phyloP scores from a whole-genome alignment of 176 grass and related monocot genomes.

The Paspalum notatum region DNA sequence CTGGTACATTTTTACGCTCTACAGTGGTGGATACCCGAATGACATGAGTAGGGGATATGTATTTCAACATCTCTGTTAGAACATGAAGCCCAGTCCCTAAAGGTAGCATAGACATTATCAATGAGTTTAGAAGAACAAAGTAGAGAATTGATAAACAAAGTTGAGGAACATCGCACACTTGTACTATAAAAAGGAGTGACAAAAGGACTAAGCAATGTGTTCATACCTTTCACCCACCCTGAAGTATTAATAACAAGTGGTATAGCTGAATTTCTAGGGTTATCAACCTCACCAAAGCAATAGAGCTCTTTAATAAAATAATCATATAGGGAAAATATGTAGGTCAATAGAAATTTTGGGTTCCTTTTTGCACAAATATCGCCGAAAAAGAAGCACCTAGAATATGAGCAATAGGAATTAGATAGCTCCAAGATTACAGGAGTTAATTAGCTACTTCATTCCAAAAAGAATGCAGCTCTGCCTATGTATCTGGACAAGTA shows the following conservation, averaged over 20 bases:
- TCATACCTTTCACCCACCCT: constrained; percentile 84
- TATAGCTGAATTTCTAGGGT: constrained; percentile 43
- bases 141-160: neutral
- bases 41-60: constrained; percentile 64
- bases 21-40: constrained; percentile 49
- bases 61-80: constrained; percentile 59
- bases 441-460: neutral
- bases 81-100: constrained; percentile 70
- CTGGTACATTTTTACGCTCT: constrained; percentile 72
- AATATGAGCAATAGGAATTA: constrained; percentile 22
- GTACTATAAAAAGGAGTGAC: constrained; percentile 9
- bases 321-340: constrained; percentile 65
- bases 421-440: constrained; percentile 14
- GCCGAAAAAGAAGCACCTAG: constrained; percentile 76
- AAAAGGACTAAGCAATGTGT: constrained; percentile 16
- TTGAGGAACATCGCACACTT: neutral
- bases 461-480: no score
- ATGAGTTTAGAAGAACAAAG: neutral
- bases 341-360: constrained; percentile 56
- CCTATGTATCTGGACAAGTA: no score
- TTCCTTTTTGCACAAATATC: constrained; percentile 57
- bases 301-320: constrained; percentile 62
- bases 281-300: constrained; percentile 33
- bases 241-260: constrained; percentile 85
- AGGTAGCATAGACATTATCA: neutral